Conservation (phyloP, 2,329 filamentous ascomycete genomes). For the Neurospora sp. region DNA sequence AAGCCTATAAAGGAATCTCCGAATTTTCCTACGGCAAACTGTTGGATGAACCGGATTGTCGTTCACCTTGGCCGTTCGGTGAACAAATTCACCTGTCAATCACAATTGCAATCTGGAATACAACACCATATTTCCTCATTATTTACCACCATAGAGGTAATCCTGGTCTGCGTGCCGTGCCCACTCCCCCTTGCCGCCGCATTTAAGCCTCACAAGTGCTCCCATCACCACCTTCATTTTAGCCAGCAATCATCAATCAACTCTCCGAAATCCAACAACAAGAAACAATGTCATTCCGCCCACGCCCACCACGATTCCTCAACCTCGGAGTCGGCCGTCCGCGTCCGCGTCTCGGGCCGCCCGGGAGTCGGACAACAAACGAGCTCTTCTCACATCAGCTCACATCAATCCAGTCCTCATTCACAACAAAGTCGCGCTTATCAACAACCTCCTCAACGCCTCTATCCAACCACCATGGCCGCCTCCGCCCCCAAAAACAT, state of each 20-base stretch:
- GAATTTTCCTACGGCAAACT: not conserved
- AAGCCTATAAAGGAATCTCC: not conserved
- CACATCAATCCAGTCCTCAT: not conserved
- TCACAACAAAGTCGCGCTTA: not conserved
- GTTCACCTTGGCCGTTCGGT: not conserved
- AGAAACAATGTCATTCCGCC: not conserved
- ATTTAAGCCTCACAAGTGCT: not conserved
- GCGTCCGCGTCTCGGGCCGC: not conserved
- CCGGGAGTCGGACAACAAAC: not conserved
- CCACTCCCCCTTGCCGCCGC: not conserved
- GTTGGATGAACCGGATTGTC: not conserved
- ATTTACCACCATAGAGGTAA: not conserved
- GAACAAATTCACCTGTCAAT: no score
- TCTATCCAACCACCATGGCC: not conserved
- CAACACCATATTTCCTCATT: not conserved
- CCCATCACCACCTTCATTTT: no score
- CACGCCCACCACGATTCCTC: not conserved
- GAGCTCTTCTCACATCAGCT: not conserved
- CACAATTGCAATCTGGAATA: no score
- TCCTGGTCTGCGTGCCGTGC: not conserved
- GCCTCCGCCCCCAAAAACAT: not conserved
- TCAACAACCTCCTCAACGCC: not conserved
- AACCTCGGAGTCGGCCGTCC: not conserved
- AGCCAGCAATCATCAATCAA: not conserved
- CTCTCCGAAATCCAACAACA: not conserved